These are phyloP conservation scores for Clohesyomyces aquaticus DNA, from an alignment of 495 filamentous ascomycete species.

Conservation along the genomic window DNA sequence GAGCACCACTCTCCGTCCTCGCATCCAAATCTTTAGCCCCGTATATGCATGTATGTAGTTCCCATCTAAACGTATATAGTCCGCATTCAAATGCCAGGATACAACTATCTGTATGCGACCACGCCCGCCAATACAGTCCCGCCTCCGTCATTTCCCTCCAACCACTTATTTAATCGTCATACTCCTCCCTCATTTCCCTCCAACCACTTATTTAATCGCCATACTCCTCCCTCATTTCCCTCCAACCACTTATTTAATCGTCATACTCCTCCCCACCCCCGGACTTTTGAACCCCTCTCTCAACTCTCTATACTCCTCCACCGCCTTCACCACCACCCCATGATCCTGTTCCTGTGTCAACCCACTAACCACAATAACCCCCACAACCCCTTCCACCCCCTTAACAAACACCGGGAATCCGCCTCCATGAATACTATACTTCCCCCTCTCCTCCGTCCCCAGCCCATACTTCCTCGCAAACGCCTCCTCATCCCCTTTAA, in stretches of 20 bases:
- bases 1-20: too few relatives aligned
- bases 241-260: neutral
- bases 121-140: too few relatives aligned
- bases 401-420: conserved; percentile 69
- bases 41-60: too few relatives aligned
- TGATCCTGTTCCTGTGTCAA: conserved; percentile 80
- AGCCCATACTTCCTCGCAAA: conserved; percentile 63
- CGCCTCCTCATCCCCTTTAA: conserved; percentile 51
- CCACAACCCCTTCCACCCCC: conserved; percentile 73
- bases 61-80: too few relatives aligned
- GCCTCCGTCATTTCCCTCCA: too few relatives aligned
- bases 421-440: conserved; percentile 77
- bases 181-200: neutral
- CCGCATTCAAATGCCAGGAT: too few relatives aligned
- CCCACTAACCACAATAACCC: conserved; percentile 74
- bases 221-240: conserved; percentile 14
- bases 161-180: too few relatives aligned
- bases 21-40: too few relatives aligned
- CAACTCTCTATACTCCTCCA: conserved; percentile 53
- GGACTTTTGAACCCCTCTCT: conserved; percentile 32
- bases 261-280: conserved; percentile 28
- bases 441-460: conserved; percentile 54
- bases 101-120: too few relatives aligned
- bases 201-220: neutral
- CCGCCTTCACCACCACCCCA: conserved; percentile 68